Evolutionary conservation across 306 rosid species (phyloP), one percentile per base, ranked within the genome.

Genomic region (Ormosia emarginata): DNA sequence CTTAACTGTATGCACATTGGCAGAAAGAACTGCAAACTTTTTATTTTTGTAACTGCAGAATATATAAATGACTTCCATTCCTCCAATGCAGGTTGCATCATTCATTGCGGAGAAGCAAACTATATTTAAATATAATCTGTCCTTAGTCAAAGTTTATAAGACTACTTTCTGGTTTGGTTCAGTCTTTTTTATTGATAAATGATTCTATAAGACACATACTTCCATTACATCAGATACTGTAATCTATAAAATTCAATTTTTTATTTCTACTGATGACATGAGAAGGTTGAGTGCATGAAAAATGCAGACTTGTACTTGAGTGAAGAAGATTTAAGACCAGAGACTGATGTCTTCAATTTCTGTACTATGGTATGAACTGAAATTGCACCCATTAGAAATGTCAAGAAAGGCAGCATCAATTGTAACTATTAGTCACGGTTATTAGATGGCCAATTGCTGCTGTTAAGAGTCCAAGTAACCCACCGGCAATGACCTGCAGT

Each of bases 401-500:
- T 70, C 61, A 79, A 71, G 58, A 58, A 63, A 67, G 79, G 81
- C 74, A 81, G 71, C 39, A 56, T 57, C 74, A 61, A 80, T 78
- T 83, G 64, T 49, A 81, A 39, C 83, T 37, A 56, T 3, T 61
- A 17, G 55, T 49, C 59, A 82, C 0, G 6, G 67, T 70, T 67
- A 88, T 86, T 77, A 89, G 65, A 85, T 71, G 85, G 59, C 91
- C 92, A 49, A 87, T 57, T 15, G 74, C 43, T 56, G 90, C 92
- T 4, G 89, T 89, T 46, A 83, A 40, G 62, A 85, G 62, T 34
- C 98, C 98, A 61, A 94, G 98, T 81, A 90, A 77, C 12, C 88
- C 90, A 68, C 98, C 98, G 2, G 87, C 95, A 82, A 94, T 59
- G 61, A 94, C 98, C 98, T 94, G 91, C 53, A 83, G 36, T 56